Conservation (phyloP, 305 asterid species). For the Salvia sclarea region DNA sequence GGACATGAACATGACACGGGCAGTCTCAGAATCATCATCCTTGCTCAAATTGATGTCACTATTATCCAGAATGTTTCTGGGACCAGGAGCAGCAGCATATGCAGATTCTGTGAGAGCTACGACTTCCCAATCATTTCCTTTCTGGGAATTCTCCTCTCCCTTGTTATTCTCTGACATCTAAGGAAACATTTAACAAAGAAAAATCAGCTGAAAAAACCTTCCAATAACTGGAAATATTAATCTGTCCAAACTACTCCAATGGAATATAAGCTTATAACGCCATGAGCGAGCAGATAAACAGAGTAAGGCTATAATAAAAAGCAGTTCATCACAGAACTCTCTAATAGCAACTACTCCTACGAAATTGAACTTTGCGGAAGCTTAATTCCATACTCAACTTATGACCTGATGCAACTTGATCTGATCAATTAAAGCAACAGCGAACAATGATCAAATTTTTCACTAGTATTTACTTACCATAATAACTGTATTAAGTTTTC, state of each 20-base stretch:
- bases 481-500: neutral
- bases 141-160: constrained; percentile 43
- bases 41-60: constrained; percentile 24
- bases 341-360: neutral
- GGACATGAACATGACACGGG: constrained; percentile 60
- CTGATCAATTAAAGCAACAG: neutral
- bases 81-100: constrained; percentile 64
- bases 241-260: neutral
- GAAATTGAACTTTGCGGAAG: neutral
- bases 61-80: constrained; percentile 33
- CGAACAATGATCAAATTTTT: neutral
- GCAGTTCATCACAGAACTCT: neutral
- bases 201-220: neutral
- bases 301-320: neutral
- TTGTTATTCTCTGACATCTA: constrained; percentile 49
- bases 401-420: constrained; percentile 1
- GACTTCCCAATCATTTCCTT: constrained; percentile 71
- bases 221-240: neutral
- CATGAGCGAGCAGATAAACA: neutral
- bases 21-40: constrained; percentile 40
- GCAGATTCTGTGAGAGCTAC: constrained; percentile 61
- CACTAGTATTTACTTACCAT: neutral
- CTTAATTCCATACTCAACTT: neutral
- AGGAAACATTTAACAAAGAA: neutral
- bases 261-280: neutral